Evolutionary conservation across 148 eudicot species (phyloP).

Genomic region (Spergularia bocconei): DNA sequence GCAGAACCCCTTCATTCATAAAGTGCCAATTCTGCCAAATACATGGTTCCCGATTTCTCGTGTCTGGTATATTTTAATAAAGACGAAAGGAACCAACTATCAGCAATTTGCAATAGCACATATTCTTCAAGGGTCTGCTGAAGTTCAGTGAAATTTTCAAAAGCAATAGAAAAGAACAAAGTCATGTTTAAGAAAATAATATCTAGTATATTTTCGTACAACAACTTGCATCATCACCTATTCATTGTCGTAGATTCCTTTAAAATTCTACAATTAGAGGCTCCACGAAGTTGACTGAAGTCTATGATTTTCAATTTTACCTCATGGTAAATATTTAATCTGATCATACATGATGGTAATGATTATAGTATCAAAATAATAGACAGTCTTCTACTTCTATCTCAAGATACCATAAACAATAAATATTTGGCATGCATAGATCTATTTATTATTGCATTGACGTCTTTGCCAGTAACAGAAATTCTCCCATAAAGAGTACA

Average conservation of each 20-base stretch:
- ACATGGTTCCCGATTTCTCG: background rate
- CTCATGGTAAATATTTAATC: background rate
- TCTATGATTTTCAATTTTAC: background rate
- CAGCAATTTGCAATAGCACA: background rate
- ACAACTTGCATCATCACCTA: background rate
- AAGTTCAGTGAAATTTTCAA: background rate
- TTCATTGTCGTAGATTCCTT: background rate
- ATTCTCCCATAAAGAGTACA: background rate
- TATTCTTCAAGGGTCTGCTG: background rate
- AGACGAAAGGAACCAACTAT: background rate
- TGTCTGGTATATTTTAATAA: background rate
- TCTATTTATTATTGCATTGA: background rate
- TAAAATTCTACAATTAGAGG: background rate
- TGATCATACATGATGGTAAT: background rate
- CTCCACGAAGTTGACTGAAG: background rate
- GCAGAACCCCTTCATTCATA: background rate
- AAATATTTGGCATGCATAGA: background rate
- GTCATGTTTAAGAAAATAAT: background rate
- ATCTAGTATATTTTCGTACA: background rate
- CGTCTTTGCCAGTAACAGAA: background rate
- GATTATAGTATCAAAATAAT: background rate
- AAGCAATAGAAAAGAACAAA: background rate
- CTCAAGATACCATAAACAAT: slow-evolving; percentile 1
- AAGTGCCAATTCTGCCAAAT: background rate
- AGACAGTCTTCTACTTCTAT: background rate